Base-by-base conservation (phyloP, 78 protist genomes). In the Capsaspora owczarzaki region DNA sequence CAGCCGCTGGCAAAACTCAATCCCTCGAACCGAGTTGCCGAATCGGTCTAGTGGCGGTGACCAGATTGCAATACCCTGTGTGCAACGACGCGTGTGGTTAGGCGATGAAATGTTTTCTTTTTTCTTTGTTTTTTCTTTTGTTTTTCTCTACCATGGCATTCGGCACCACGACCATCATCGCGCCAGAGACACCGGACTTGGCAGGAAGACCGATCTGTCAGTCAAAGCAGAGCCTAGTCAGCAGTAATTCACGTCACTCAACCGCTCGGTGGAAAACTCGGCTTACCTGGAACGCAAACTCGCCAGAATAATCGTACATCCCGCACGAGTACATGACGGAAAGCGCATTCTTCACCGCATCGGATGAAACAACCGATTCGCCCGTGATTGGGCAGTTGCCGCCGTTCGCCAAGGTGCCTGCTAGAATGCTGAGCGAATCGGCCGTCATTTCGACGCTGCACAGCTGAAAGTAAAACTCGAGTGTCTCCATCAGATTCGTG, bases 271-370 rank as follows among this genome's bases (percentile, higher is more conserved):
- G n/a, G n/a, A n/a, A n/a, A n/a, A n/a, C n/a, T n/a, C n/a, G n/a
- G n/a, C n/a, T n/a, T n/a, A n/a, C 69, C n/a, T 35, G 0, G 74
- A 42, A 88, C 3, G 90, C 88, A n/a, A 40, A 90, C 63, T 66
- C 78, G 33, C 94, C 94, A 25, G 76, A 41, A 47, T 68, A 85
- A 41, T 90, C 94, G 72, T 88, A 88, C 91, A 90, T 82, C 38
- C 94, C 94, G 25, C 87, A 85, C 47, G 80, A n/a, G 43, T 3
- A 40, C 85, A 88, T 76, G 25, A 76, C 27, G 8, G 40, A 5
- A 29, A 86, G 83, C 19, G 69, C 2, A 51, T 53, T 0, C 27
- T 51, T 0, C 25, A 82, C 86, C 23, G 43, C 23, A 19, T 0
- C 47, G 19, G 44, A 49, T 0, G 16, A 0, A 42, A 89, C 0